A percentile compares a stretch with the other conserved stretches of the same genome.
These are phyloP conservation scores for Stylonectria norvegica DNA, from an alignment of 2,329 filamentous ascomycete genomes.

Conservation along the genomic window DNA sequence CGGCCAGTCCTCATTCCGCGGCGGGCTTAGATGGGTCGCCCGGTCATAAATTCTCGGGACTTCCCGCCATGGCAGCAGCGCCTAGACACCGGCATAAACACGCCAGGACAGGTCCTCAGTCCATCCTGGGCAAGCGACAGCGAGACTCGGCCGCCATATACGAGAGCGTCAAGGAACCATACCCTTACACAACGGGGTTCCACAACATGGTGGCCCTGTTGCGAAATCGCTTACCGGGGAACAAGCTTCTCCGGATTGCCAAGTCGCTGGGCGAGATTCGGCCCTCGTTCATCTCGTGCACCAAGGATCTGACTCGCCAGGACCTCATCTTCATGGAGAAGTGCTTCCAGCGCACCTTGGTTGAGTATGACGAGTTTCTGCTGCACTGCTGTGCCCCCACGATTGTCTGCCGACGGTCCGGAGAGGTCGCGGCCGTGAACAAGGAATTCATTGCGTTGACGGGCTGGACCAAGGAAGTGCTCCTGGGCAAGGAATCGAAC, in stretches of 20 bases:
- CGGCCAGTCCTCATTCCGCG: slow-evolving; percentile 56
- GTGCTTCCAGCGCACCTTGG: slow-evolving; percentile 87
- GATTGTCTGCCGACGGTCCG: slow-evolving; percentile 85
- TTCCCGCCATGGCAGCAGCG: slow-evolving; percentile 22
- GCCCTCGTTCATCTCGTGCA: slow-evolving; percentile 89
- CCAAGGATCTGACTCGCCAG: slow-evolving; percentile 79
- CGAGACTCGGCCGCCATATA: slow-evolving; percentile 84
- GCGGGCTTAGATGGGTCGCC: slow-evolving; percentile 55
- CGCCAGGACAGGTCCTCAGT: slow-evolving; percentile 41
- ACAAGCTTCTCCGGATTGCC: slow-evolving; percentile 77
- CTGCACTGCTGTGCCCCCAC: slow-evolving; percentile 85
- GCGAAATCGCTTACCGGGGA: slow-evolving; percentile 71
- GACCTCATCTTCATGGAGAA: slow-evolving; percentile 98
- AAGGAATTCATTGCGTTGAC: slow-evolving; percentile 97
- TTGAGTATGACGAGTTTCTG: slow-evolving; percentile 92
- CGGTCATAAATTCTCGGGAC: slow-evolving; percentile 28
- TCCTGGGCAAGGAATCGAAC: slow-evolving; percentile 84
- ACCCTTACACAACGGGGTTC: slow-evolving; percentile 86
- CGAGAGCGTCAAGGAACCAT: slow-evolving; percentile 83
- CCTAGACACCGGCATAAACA: slow-evolving; percentile 44
- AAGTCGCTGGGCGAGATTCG: slow-evolving; percentile 85
- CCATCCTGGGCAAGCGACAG: slow-evolving; percentile 55
- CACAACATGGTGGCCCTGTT: slow-evolving; percentile 82
- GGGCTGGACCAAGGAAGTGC: slow-evolving; percentile 86
- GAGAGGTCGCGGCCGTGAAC: slow-evolving; percentile 90